Conservation (phyloP, 495 filamentous ascomycete species). For the Cercophora newfieldiana region DNA sequence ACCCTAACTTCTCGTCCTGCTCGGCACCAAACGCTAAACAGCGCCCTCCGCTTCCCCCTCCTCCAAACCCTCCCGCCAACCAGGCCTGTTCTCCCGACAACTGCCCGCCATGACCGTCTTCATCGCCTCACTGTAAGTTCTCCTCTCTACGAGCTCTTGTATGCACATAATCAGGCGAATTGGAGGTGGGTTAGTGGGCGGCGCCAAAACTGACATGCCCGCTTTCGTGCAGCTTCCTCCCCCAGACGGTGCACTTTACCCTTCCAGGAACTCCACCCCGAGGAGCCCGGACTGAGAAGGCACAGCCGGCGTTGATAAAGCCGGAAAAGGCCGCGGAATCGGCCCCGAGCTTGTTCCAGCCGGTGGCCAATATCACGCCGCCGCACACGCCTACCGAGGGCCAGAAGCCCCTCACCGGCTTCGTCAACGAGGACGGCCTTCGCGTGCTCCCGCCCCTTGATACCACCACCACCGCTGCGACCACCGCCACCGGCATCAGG, state of each 20-base stretch:
- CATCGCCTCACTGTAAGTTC: constrained; percentile 76
- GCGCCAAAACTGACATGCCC: neutral
- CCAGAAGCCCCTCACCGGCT: constrained; percentile 55
- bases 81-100: neutral
- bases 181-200: neutral
- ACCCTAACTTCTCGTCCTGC: neutral
- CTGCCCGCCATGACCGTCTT: constrained; percentile 72
- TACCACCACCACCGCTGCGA: constrained; percentile 13
- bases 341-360: constrained; percentile 47
- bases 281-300: constrained; percentile 37
- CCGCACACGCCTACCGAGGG: constrained; percentile 65
- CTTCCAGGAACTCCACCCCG: constrained; percentile 42
- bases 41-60: neutral
- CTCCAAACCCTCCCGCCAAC: neutral
- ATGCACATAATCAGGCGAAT: neutral
- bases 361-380: constrained; percentile 44
- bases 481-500: constrained; percentile 24
- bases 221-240: constrained; percentile 66
- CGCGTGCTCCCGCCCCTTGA: constrained; percentile 40
- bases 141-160: neutral
- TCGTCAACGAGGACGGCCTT: constrained; percentile 56
- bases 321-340: constrained; percentile 30
- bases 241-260: constrained; percentile 82
- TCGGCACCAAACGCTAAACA: neutral
- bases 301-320: constrained; percentile 23